Evolutionary conservation across 176 grass and related monocot species (phyloP).

Genomic region (Eragrostis curvula): DNA sequence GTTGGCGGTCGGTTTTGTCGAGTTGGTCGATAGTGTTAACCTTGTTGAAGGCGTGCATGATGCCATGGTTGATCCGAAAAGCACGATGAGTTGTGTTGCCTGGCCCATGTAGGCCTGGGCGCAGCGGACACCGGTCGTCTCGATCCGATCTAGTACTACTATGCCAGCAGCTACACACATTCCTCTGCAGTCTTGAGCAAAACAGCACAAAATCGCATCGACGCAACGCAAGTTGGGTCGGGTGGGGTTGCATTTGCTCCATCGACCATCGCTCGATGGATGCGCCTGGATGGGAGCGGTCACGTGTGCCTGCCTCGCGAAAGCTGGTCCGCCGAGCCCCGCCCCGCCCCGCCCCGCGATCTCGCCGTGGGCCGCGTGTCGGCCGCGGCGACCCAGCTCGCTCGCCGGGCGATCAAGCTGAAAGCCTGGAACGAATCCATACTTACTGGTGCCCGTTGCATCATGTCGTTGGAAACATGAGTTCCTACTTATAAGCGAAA

Average conservation of each 20-base stretch:
- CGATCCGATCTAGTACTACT: conserved; percentile 3
- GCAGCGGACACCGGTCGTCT: neutral
- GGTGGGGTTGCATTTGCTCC: neutral
- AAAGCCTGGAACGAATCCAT: neutral
- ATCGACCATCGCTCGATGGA: neutral
- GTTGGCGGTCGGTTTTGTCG: too few relatives aligned
- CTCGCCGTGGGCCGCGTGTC: conserved; percentile 27
- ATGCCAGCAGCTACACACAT: neutral
- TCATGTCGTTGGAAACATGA: neutral
- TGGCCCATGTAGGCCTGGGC: neutral
- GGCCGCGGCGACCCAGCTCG: neutral
- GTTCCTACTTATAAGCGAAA: neutral
- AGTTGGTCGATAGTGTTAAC: too few relatives aligned
- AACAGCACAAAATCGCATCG: conserved; percentile 23
- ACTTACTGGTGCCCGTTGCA: neutral
- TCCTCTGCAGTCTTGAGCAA: neutral
- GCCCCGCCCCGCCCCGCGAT: conserved; percentile 5
- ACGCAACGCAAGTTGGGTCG: neutral
- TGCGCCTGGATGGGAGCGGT: neutral
- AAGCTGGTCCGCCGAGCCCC: conserved; percentile 16
- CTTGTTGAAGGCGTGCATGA: too few relatives aligned
- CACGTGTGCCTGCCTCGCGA: conserved; percentile 35
- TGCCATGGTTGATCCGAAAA: neutral
- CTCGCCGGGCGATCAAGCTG: neutral
- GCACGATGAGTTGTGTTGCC: neutral